Evolutionary conservation across 768 basidiomycete genomes (phyloP).

Genomic region (Serendipita sp.): DNA sequence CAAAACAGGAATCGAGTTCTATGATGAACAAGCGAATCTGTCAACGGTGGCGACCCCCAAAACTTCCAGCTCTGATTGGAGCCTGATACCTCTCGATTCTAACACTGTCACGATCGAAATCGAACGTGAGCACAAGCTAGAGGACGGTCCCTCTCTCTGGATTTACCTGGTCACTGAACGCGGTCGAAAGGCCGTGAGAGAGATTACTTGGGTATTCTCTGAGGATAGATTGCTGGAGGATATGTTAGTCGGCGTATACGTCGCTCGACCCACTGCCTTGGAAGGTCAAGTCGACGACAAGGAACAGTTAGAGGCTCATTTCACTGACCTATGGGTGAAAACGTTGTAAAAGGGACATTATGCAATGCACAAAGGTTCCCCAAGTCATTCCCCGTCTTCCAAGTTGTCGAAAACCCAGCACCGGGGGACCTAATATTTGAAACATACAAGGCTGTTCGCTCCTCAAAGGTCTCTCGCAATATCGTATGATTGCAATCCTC

Average conservation of each 20-base stretch:
- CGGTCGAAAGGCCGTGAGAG: constrained; percentile 13
- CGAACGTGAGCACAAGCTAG: constrained; percentile 9
- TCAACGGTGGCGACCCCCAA: constrained; percentile 16
- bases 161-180: constrained; percentile 14
- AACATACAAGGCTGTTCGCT: no score
- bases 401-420: no score
- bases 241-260: constrained; percentile 14
- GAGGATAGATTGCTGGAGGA: constrained; percentile 9
- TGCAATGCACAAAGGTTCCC: no score
- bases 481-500: no score
- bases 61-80: constrained; percentile 17
- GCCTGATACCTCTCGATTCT: constrained; percentile 11
- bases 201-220: constrained; percentile 18
- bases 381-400: no score
- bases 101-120: constrained; percentile 13
- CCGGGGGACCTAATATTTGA: no score
- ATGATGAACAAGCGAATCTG: constrained; percentile 14
- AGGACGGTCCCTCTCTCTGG: constrained; percentile 14
- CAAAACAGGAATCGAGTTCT: constrained; percentile 19
- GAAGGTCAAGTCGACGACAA: constrained; percentile 9
- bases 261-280: constrained; percentile 14
- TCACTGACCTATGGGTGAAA: background rate
- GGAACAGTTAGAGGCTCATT: background rate
- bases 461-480: no score
- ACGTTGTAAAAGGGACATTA: no score